Evolutionary conservation across 164 flowering plant species (phyloP), one percentile per base, ranked within the genome.

Genomic region (Cinnamomum micranthum): DNA sequence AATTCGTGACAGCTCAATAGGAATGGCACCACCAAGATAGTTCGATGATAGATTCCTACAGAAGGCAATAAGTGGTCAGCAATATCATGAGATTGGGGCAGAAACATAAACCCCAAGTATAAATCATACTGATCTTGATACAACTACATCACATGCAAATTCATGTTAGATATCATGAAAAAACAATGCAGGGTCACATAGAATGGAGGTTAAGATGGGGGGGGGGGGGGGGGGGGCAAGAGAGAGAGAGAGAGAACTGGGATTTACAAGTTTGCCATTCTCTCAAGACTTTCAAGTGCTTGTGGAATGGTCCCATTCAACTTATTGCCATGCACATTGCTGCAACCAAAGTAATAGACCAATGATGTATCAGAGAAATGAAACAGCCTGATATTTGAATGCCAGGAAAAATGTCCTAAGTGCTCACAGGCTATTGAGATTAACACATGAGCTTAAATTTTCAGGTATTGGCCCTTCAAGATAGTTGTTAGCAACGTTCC

Each of bases 381-480:
- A 66, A 51, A 4, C 20, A 3, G 12, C 58, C 31, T 67, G 78
- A 55, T 11, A 71, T 33, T 23, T 50, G 50, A 20, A 63, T 19
- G 63, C 68, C 23, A 23, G 41, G 25, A 24, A 68, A 65, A 52
- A 55, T 20, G 24, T 31, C 1, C 0, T 1, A 41, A 23, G 67
- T 75, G 14, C 94, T 81, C 85, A 96, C 99, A 96, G 93, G 78
- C 90, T 89, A 83, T 92, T 96, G 71, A 96, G 90, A 82, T 90
- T 91, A 19, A 90, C 88, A 72, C 98, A 96, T 13, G 96, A 92
- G 81, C 99, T 92, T 35, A 96, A 83, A 81, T 96, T 88, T 50
- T 81, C 90, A 31, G 99, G 97, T 66, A 96, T 88, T 1, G 92
- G 91, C 69, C 99, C 99, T 60, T 89, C 95, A 71, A 96, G 97